phyloP scores from a whole-genome alignment of 2,329 filamentous ascomycete genomes.

The Xylaria sp. region DNA sequence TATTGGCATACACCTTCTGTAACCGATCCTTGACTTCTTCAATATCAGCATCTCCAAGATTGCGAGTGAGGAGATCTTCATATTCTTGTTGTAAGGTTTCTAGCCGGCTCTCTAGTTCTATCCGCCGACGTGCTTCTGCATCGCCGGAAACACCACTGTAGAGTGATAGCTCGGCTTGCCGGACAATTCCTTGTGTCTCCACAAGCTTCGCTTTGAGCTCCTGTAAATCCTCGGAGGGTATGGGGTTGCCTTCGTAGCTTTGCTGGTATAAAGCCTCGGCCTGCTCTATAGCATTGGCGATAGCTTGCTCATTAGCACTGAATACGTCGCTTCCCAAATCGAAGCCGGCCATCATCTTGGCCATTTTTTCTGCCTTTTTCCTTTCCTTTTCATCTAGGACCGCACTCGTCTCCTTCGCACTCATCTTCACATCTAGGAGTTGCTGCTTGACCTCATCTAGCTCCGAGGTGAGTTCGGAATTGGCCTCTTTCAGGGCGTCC shows the following conservation, averaged over 20 bases:
- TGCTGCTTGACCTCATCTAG: conserved; percentile 97
- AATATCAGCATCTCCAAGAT: conserved; percentile 79
- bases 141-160: conserved; percentile 74
- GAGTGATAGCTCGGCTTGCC: conserved; percentile 89
- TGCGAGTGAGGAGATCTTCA: conserved; percentile 81
- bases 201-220: conserved; percentile 81
- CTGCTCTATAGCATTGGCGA: conserved; percentile 84
- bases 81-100: conserved; percentile 82
- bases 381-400: conserved; percentile 97
- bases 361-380: conserved; percentile 99
- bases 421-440: conserved; percentile 95
- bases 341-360: conserved; percentile 99
- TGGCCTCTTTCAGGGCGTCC: conserved; percentile 96
- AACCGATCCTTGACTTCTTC: conserved; percentile 86
- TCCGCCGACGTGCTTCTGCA: conserved; percentile 72
- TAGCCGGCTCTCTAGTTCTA: conserved; percentile 81
- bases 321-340: conserved; percentile 93
- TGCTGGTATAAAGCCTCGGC: conserved; percentile 82
- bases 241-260: conserved; percentile 78
- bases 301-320: conserved; percentile 88
- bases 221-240: conserved; percentile 83
- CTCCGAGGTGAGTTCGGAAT: conserved; percentile 89
- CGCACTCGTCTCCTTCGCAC: conserved; percentile 89
- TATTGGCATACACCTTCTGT: conserved; percentile 78
- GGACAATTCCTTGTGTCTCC: conserved; percentile 90